Base-by-base conservation (phyloP, 2,329 filamentous ascomycete genomes). In the Trichophyton benhamiae region DNA sequence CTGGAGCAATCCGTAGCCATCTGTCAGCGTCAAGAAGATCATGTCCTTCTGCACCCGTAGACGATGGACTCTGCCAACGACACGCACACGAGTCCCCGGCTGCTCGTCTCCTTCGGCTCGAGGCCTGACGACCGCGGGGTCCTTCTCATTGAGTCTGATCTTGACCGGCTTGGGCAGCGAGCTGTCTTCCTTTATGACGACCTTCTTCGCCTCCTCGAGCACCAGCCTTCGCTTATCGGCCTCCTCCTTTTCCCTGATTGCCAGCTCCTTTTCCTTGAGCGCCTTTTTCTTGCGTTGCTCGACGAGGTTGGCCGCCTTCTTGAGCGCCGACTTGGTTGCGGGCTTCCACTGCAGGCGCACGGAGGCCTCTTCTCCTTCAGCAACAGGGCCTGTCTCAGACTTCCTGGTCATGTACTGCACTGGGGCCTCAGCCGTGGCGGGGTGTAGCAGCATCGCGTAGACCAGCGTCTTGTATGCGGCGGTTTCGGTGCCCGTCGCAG, bases 1-100 rank as follows among this genome's bases (percentile, higher is more conserved):
- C 79, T 96, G 91, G 73, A 97, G 80, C 70, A 86, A 86, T 60
- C 88, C 89, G 70, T 91, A 89, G 62, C 91, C 91, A 71, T 95
- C 89, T 65, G 86, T 81, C 65, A 96, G 78, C n/a, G 87, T 92
- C 71, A 96, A 80, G 76, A 96, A 96, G 61, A 90, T 86, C 65
- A 89, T 83, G 70, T 89, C 86, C 76, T 92, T 94, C 77, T 96
- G 91, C 64, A 83, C 80, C 64, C 89, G 83, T 73, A 91, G 78
- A 63, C 89, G 84, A 76, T 95, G 89, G 60, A 96, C 89, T 66
- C 91, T 83, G 61, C 91, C 91, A 66, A 86, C 83, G 22, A 96
- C 88, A 67, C 86, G 84, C 62, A 95, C 88, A 60, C 90, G 82
- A 49, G 86, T 86, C 65, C 88, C 89, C 72, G 71, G 79, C 74